Evolutionary conservation across 2,329 filamentous ascomycete genomes (phyloP), one percentile per base, ranked within the genome.

Genomic region (Colletotrichum gloeosporioides): DNA sequence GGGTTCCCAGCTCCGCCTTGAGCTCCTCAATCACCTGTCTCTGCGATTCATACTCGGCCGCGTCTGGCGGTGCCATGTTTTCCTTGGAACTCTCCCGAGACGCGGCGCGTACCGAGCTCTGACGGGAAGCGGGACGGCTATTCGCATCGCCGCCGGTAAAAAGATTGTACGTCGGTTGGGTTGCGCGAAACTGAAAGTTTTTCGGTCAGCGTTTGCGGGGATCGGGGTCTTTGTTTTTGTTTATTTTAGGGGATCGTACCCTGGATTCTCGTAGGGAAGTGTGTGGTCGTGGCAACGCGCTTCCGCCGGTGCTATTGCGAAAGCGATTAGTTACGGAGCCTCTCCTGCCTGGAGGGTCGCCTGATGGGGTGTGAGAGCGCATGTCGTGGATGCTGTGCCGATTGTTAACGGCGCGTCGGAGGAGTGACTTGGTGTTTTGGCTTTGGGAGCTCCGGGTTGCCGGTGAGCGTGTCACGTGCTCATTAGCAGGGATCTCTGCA

Each of bases 1-100:
- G 88, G 0, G 95, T 95, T 77, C 96, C 97, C 57, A 99, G 89
- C 84, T 98, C 95, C 3, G 96, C 95, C 82, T 96, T 96, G 31
- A 99, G 89, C 78, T 96, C 94, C 81, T 99, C 96, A 76, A 90
- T 91, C 44, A 87, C 87, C 71, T 86, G 89, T 65, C 88, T 87
- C 81, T 90, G 91, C 62, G 87, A 88, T 81, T 92, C 91, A 81
- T 92, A 91, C 71, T 90, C 88, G 75, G 91, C 89, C n/a, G 88
- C 88, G 75, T 92, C 91, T 2, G 89, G 86, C 0, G 91, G 91
- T 36, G 90, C 89, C 79, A 90, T 86, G 80, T 92, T 92, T 81
- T 91, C 91, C 80, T 91, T 92, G 77, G 85, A 90, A 81, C 90
- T 92, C 73, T 92, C 90, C 78, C 86, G 87, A 62, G 90, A 92